A percentile compares a stretch with the other conserved stretches of the same genome.
phyloP scores from a whole-genome alignment of 2,329 filamentous ascomycete genomes.

The Rhinocladiella similis region DNA sequence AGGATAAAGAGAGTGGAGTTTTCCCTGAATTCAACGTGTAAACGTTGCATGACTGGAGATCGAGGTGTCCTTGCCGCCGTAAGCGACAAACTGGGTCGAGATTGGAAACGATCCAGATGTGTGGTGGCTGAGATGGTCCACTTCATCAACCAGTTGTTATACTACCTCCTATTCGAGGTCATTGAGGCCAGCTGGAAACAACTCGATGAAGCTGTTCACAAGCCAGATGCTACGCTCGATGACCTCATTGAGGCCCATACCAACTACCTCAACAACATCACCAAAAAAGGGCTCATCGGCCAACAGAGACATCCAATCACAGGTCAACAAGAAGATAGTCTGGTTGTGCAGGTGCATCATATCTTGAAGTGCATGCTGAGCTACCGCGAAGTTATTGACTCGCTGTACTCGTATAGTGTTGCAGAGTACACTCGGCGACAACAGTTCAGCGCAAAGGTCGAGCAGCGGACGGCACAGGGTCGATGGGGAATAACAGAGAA shows the following conservation, averaged over 20 bases:
- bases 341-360: constrained; percentile 88
- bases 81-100: constrained; percentile 68
- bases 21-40: constrained; percentile 85
- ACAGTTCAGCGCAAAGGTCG: constrained; percentile 73
- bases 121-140: constrained; percentile 97
- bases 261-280: constrained; percentile 88
- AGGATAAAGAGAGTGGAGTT: constrained; percentile 97
- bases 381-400: constrained; percentile 91
- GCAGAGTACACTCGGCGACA: constrained; percentile 92
- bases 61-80: constrained; percentile 83
- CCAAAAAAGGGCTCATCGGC: constrained; percentile 89
- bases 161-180: constrained; percentile 98
- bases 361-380: constrained; percentile 90
- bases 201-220: constrained; percentile 77
- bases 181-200: constrained; percentile 96
- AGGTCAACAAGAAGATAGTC: constrained; percentile 68
- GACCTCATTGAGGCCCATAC: constrained; percentile 92
- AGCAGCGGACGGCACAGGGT: constrained; percentile 64
- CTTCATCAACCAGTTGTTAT: constrained; percentile 94
- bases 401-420: constrained; percentile 90
- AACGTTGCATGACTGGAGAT: constrained; percentile 91
- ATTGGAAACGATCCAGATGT: constrained; percentile 89
- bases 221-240: constrained; percentile 87
- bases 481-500: constrained; percentile 64
- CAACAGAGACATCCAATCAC: constrained; percentile 53